Conservation (phyloP, 495 filamentous ascomycete genomes). For the Echria macrotheca region DNA sequence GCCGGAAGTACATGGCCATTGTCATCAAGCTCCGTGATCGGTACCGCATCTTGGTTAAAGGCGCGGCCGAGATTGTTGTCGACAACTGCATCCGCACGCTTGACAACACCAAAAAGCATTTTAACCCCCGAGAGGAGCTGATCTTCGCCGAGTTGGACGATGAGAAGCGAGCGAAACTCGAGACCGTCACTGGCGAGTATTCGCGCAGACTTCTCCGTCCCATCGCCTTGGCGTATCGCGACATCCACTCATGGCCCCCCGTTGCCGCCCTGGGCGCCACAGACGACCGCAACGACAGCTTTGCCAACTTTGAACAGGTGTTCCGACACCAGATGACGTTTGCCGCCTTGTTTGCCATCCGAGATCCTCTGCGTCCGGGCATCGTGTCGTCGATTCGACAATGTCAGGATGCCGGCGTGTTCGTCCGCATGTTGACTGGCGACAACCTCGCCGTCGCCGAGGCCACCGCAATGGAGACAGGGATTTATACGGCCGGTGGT, state of each 20-base stretch:
- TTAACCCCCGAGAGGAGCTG: too few species aligned
- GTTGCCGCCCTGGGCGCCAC: slow-evolving; percentile 53
- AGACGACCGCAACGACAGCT: neutral
- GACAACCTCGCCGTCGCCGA: slow-evolving; percentile 74
- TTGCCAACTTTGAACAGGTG: slow-evolving; percentile 31
- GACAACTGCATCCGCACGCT: slow-evolving; percentile 59
- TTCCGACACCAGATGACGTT: slow-evolving; percentile 60
- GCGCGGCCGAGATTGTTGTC: slow-evolving; percentile 74
- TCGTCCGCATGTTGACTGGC: slow-evolving; percentile 81
- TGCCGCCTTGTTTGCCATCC: slow-evolving; percentile 70
- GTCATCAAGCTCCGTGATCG: slow-evolving; percentile 56
- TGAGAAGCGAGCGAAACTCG: neutral
- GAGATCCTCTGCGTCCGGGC: slow-evolving; percentile 74
- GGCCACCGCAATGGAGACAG: slow-evolving; percentile 72
- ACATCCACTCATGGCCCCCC: slow-evolving; percentile 83
- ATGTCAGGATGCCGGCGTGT: slow-evolving; percentile 65
- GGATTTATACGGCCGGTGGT: slow-evolving; percentile 48
- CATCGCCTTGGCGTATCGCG: slow-evolving; percentile 74
- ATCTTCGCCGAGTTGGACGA: neutral
- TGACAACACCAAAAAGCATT: slow-evolving; percentile 8
- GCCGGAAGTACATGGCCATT: slow-evolving; percentile 74
- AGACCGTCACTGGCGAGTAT: neutral
- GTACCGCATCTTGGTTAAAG: slow-evolving; percentile 67
- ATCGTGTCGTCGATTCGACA: slow-evolving; percentile 65
- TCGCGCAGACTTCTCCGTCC: slow-evolving; percentile 50